These are phyloP conservation scores for Termitomyces sp. DNA, from an alignment of 768 basidiomycete species.

Conservation along the genomic window DNA sequence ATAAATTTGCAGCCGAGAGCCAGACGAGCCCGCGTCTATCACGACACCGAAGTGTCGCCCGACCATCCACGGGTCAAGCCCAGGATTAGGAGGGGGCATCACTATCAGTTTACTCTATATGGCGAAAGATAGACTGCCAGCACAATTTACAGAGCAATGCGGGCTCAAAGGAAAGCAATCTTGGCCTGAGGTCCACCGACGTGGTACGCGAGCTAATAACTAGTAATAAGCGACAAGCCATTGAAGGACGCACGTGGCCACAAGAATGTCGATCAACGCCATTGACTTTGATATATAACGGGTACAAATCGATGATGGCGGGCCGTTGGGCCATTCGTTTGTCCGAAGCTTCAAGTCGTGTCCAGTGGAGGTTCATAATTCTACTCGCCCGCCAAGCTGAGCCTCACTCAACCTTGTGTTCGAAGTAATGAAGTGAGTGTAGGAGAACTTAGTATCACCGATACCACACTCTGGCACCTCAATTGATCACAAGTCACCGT, in stretches of 20 bases:
- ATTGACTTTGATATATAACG: background rate
- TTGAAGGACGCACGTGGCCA: background rate
- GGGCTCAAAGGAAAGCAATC: background rate
- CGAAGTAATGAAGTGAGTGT: background rate
- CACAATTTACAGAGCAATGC: background rate
- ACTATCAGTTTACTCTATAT: background rate
- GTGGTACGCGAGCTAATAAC: background rate
- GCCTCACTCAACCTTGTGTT: background rate
- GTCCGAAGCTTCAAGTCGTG: too few relatives aligned
- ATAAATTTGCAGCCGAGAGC: slow-evolving; percentile 94
- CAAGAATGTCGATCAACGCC: background rate
- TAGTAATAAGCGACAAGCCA: background rate
- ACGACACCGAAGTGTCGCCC: slow-evolving; percentile 89
- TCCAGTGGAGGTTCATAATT: background rate
- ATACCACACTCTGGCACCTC: background rate
- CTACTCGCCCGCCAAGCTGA: background rate
- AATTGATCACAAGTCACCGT: background rate
- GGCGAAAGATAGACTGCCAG: background rate
- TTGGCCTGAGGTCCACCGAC: background rate
- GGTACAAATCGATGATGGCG: background rate
- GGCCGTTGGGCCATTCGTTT: too few relatives aligned
- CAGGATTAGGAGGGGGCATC: slow-evolving; percentile 72
- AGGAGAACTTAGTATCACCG: background rate
- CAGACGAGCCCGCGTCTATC: slow-evolving; percentile 98
- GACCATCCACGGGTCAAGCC: slow-evolving; percentile 69